A percentile compares a stretch with the other conserved stretches of the same genome.
phyloP scores from a whole-genome alignment of 2,329 filamentous ascomycete genomes.

The Cucurbitaria berberidis region DNA sequence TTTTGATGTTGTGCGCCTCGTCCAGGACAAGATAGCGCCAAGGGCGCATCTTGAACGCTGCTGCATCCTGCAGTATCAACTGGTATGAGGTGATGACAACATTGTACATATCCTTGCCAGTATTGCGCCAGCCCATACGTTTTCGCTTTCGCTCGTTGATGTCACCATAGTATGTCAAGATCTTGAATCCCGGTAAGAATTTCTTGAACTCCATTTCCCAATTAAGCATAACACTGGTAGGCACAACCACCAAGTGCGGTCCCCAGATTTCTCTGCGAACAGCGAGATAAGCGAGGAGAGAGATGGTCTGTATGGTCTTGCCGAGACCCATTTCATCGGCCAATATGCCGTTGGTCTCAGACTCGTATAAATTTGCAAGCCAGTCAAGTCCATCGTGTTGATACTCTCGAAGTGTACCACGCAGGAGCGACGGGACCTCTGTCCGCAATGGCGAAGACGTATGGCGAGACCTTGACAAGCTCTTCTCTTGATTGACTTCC shows the following conservation, averaged over 20 bases:
- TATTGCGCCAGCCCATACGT: conserved; percentile 89
- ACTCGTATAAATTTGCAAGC: conserved; percentile 90
- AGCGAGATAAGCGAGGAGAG: conserved; percentile 88
- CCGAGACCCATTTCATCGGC: conserved; percentile 98
- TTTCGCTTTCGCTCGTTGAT: conserved; percentile 92
- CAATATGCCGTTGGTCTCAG: conserved; percentile 92
- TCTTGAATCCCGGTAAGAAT: conserved; percentile 97
- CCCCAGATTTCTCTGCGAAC: conserved; percentile 93
- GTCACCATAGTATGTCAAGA: conserved; percentile 93
- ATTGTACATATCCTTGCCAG: conserved; percentile 80
- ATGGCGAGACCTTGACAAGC: conserved; percentile 32
- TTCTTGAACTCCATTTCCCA: conserved; percentile 99
- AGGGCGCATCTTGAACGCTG: conserved; percentile 86
- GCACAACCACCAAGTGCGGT: conserved; percentile 92
- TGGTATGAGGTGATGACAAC: conserved; percentile 98
- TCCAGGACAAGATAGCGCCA: conserved; percentile 99
- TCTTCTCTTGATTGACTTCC: conserved; percentile 21
- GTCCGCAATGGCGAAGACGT: conserved; percentile 40
- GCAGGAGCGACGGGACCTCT: conserved; percentile 66
- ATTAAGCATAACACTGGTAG: conserved; percentile 97
- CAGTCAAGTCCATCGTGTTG: conserved; percentile 97
- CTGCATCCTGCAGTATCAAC: conserved; percentile 89
- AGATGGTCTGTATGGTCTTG: conserved; percentile 98
- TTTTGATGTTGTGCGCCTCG: conserved; percentile 99
- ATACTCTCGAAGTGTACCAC: conserved; percentile 91